Evolutionary conservation across 352 stramenopile species (phyloP).

Genomic region (Phytopythium cucurbitacearum): DNA sequence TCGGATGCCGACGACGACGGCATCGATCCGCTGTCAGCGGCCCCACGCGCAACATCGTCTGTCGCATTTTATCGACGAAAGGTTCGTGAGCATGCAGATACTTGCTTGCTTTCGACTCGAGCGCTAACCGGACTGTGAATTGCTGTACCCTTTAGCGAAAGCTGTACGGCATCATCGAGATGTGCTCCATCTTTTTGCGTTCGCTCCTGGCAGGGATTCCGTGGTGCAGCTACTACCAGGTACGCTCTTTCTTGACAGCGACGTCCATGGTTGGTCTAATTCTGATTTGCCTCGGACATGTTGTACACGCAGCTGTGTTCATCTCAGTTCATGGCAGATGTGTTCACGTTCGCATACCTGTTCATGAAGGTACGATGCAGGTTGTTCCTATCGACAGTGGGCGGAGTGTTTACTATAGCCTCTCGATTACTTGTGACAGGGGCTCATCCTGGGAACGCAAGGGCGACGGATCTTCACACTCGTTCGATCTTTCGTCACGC

Average conservation of each 20-base stretch:
- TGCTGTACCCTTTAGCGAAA: conserved; percentile 38
- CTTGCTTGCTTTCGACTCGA: not conserved
- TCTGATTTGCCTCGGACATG: not conserved
- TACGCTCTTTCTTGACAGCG: not conserved
- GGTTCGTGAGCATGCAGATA: conserved; percentile 17
- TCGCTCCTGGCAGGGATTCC: conserved; percentile 53
- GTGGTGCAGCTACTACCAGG: conserved; percentile 78
- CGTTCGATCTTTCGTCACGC: conserved; percentile 49
- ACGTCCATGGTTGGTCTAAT: not conserved
- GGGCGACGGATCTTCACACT: conserved; percentile 40
- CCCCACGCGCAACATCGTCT: conserved; percentile 23
- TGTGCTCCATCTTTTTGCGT: conserved; percentile 63
- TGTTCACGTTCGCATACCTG: conserved; percentile 75
- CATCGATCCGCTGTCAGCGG: conserved; percentile 5
- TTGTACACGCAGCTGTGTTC: conserved; percentile 29
- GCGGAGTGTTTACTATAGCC: not conserved
- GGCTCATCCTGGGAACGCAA: conserved; percentile 54
- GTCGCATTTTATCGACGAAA: conserved; percentile 68
- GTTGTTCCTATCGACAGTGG: not conserved
- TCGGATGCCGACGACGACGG: conserved; percentile 3
- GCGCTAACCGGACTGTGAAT: not conserved
- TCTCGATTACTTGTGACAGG: conserved; percentile 14
- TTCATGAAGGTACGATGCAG: conserved; percentile 58
- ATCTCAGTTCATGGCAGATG: conserved; percentile 68
- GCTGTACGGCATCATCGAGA: conserved; percentile 72